These are phyloP conservation scores for Penstemon eatonii DNA, from an alignment of 257 asterid genomes.

Conservation along the genomic window DNA sequence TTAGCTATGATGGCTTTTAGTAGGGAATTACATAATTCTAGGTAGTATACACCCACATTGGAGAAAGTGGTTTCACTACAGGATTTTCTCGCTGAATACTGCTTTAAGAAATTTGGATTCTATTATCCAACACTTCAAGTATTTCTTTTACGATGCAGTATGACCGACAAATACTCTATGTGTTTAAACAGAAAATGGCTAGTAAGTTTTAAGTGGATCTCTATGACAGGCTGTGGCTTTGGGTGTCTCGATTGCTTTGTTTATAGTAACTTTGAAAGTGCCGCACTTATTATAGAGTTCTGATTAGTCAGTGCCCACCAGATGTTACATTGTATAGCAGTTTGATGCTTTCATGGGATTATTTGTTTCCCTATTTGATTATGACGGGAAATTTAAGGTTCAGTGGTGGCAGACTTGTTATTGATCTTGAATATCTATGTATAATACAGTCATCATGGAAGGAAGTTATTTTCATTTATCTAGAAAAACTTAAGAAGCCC, in stretches of 20 bases:
- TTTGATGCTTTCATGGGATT: conserved; percentile 3
- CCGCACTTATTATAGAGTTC: no score
- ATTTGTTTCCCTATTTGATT: background rate
- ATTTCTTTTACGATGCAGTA: no score
- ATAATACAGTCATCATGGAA: background rate
- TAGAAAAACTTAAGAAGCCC: conserved; percentile 20
- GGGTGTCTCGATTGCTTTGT: conserved; percentile 10
- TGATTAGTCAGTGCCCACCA: conserved; percentile 5
- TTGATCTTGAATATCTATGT: conserved; percentile 15
- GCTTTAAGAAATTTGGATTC: conserved; percentile 8
- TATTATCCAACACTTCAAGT: background rate
- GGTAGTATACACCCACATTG: background rate
- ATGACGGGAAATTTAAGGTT: conserved; percentile 2
- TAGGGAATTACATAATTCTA: background rate
- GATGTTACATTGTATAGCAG: conserved; percentile 21
- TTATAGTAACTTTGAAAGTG: background rate
- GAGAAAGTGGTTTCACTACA: conserved; percentile 7
- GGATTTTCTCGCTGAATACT: conserved; percentile 7
- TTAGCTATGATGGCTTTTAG: conserved; percentile 9
- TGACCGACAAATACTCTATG: no score
- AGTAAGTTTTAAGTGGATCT: conserved; percentile 7
- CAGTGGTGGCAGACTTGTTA: conserved; percentile 16
- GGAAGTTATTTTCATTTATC: conserved; percentile 11
- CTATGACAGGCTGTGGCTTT: conserved; percentile 13
- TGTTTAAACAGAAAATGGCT: conserved; percentile 16